phyloP scores from a whole-genome alignment of 1,284 basidiomycete genomes.

The Entoloma clypeatum region DNA sequence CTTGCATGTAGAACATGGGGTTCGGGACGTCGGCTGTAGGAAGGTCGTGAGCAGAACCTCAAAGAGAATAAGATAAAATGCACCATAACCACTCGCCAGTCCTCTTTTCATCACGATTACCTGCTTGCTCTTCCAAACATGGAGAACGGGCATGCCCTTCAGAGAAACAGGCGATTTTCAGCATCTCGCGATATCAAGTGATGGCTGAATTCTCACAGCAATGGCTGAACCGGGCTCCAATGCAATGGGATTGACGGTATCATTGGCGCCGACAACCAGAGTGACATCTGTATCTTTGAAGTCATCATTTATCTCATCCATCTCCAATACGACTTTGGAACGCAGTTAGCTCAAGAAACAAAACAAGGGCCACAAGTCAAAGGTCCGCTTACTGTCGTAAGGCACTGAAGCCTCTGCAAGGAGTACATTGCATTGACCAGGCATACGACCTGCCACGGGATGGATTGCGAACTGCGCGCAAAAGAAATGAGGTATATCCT shows the following conservation, averaged over 20 bases:
- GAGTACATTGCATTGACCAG: constrained; percentile 83
- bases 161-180: constrained; percentile 1
- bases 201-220: constrained; percentile 41
- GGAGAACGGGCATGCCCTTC: constrained; percentile 81
- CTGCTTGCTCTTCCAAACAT: constrained; percentile 88
- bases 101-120: constrained; percentile 89
- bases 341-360: constrained; percentile 1
- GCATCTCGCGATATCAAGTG: background rate
- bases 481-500: background rate
- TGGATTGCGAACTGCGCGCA: constrained; percentile 51
- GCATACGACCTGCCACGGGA: constrained; percentile 73
- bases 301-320: constrained; percentile 91
- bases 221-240: constrained; percentile 82
- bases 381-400: constrained; percentile 66
- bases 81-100: constrained; percentile 80
- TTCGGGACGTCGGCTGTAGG: constrained; percentile 77
- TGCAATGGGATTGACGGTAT: constrained; percentile 86
- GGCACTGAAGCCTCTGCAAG: constrained; percentile 85
- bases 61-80: constrained; percentile 15
- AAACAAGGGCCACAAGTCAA: background rate
- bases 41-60: constrained; percentile 12
- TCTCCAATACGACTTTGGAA: constrained; percentile 72
- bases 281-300: constrained; percentile 82
- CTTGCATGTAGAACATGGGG: constrained; percentile 86
- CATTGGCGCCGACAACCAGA: constrained; percentile 85